Percentiles rank a stretch among this genome's conserved stretches.
Conservation (phyloP, 2,329 filamentous ascomycete genomes). For the Tothia fuscella region DNA sequence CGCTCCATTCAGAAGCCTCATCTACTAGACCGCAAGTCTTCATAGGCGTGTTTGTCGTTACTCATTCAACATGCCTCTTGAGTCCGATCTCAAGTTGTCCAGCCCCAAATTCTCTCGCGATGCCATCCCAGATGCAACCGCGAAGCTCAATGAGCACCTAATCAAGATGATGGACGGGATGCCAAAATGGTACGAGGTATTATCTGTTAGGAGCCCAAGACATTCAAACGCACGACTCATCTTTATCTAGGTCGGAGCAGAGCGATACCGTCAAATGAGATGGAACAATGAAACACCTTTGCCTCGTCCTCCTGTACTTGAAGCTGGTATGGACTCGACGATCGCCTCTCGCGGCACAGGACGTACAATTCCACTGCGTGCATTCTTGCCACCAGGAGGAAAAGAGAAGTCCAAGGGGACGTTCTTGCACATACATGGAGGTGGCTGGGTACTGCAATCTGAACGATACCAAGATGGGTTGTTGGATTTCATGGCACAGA, state of each 20-base stretch:
- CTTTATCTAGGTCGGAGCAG: constrained; percentile 41
- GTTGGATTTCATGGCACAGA: constrained; percentile 28
- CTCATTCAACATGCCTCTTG: constrained; percentile 27
- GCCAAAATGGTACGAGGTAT: constrained; percentile 41
- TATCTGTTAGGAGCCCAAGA: neutral
- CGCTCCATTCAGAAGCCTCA: no score
- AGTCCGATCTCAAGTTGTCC: constrained; percentile 29
- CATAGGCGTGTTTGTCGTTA: no score
- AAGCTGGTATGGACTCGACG: constrained; percentile 33
- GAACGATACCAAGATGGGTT: constrained; percentile 34
- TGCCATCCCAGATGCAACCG: constrained; percentile 28
- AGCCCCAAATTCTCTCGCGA: constrained; percentile 32
- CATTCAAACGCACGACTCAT: neutral
- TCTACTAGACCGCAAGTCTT: no score
- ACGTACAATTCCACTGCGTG: constrained; percentile 40
- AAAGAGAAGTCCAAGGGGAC: constrained; percentile 33
- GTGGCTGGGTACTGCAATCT: constrained; percentile 34
- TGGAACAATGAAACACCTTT: constrained; percentile 41
- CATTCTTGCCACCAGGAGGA: constrained; percentile 38
- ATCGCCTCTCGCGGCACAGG: constrained; percentile 42
- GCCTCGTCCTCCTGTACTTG: constrained; percentile 34
- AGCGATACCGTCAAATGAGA: constrained; percentile 42
- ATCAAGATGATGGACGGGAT: constrained; percentile 31
- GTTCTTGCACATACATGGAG: constrained; percentile 45
- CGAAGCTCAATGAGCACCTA: constrained; percentile 32